These are phyloP conservation scores for Leptographium procerum DNA, from an alignment of 2,329 filamentous ascomycete genomes.

Conservation along the genomic window DNA sequence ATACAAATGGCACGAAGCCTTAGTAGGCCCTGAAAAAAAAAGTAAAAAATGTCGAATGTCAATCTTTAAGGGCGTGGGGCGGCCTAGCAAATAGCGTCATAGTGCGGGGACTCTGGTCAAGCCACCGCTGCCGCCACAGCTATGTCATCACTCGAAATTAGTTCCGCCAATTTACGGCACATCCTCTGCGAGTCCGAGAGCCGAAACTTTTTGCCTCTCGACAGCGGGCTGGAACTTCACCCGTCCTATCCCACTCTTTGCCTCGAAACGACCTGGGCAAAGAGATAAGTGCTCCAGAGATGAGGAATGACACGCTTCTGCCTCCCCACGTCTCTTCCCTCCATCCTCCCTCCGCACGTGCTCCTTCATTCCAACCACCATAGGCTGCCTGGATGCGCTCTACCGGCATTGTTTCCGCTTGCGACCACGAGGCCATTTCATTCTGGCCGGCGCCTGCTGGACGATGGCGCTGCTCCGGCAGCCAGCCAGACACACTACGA, in stretches of 20 bases:
- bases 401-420: background rate
- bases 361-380: constrained; percentile 4
- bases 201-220: background rate
- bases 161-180: background rate
- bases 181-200: background rate
- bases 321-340: constrained; percentile 18
- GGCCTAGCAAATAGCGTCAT: background rate
- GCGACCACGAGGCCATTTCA: constrained; percentile 15
- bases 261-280: background rate
- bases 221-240: background rate
- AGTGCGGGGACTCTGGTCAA: background rate
- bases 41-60: background rate
- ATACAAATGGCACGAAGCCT: background rate
- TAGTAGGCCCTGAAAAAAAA: background rate
- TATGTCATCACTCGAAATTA: background rate
- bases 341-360: constrained; percentile 8
- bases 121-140: background rate
- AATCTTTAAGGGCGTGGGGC: background rate
- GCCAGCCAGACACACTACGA: constrained; percentile 63
- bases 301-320: constrained; percentile 52
- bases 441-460: constrained; percentile 16
- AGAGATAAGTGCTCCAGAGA: constrained; percentile 20
- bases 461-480: constrained; percentile 15
- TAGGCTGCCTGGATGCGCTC: background rate
- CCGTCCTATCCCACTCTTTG: background rate